Conservation (phyloP, 1,284 basidiomycete species). For the Ganoderma resinaceum region DNA sequence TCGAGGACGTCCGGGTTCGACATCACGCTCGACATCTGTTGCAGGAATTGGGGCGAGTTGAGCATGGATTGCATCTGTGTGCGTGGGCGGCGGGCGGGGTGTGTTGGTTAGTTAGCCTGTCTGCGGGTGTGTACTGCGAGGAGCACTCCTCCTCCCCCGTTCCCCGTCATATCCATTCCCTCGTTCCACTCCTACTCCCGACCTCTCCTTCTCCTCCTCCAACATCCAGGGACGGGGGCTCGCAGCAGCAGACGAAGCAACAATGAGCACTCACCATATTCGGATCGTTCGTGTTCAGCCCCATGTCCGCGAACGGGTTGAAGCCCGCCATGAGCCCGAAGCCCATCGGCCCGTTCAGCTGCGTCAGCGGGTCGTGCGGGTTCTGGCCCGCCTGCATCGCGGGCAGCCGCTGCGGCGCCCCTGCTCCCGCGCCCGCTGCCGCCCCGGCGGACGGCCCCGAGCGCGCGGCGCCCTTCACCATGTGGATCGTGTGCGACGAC, state of each 20-base stretch:
- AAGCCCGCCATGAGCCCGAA: conserved; percentile 80
- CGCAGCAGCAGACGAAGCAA: background rate
- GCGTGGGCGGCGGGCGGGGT: background rate
- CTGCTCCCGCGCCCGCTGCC: too few species aligned
- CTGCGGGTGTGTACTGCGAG: background rate
- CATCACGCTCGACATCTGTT: conserved; percentile 40
- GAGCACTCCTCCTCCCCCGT: too few species aligned
- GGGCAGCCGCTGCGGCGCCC: conserved; percentile 58
- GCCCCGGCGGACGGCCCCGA: conserved; percentile 47
- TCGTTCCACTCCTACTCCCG: too few species aligned
- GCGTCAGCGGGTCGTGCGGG: conserved; percentile 78
- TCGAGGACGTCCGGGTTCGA: conserved; percentile 65
- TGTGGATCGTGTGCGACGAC: conserved; percentile 86
- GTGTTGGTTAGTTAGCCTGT: background rate
- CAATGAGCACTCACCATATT: conserved; percentile 74
- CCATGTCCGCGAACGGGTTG: conserved; percentile 89
- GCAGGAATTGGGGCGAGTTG: conserved; percentile 60
- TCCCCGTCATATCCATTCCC: too few species aligned
- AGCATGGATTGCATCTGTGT: conserved; percentile 82
- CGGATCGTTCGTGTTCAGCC: conserved; percentile 86
- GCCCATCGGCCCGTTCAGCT: conserved; percentile 73
- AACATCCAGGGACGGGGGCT: background rate
- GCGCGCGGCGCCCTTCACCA: conserved; percentile 88
- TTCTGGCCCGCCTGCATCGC: conserved; percentile 88
- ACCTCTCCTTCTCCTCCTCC: background rate